These are phyloP conservation scores for Neostapfia colusana DNA, from an alignment of 176 grass and related monocot species.

Conservation along the genomic window DNA sequence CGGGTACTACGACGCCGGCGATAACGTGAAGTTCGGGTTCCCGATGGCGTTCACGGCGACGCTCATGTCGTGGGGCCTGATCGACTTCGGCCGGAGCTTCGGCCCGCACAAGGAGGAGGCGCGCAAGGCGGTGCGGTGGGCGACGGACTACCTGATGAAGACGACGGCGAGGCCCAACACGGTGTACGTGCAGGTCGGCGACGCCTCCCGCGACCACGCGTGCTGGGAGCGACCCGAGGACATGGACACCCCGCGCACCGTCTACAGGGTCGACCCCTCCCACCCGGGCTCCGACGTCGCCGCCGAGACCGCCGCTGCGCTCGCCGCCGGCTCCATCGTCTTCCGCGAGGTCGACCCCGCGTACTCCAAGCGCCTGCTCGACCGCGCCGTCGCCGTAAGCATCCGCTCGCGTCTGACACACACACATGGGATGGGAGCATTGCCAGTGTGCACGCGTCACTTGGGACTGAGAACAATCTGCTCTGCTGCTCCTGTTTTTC, in stretches of 20 bases:
- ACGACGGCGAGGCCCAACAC: conserved; percentile 57
- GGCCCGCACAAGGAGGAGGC: conserved; percentile 58
- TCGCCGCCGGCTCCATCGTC: conserved; percentile 86
- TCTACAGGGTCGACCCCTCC: conserved; percentile 72
- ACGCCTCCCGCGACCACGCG: conserved; percentile 69
- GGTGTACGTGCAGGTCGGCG: conserved; percentile 86
- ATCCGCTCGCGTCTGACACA: too few species aligned
- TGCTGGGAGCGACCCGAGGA: conserved; percentile 98
- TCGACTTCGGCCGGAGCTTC: conserved; percentile 76
- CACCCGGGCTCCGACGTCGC: conserved; percentile 91
- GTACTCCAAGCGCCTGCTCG: conserved; percentile 74
- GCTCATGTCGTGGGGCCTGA: conserved; percentile 84
- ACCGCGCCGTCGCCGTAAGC: conserved; percentile 70
- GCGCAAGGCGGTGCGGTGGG: conserved; percentile 55
- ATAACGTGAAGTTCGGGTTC: conserved; percentile 98
- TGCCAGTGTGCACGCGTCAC: too few species aligned
- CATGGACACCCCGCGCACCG: conserved; percentile 92
- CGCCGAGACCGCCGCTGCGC: conserved; percentile 79
- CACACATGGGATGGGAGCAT: too few species aligned
- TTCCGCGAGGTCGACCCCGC: conserved; percentile 73
- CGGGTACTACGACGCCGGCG: conserved; percentile 91
- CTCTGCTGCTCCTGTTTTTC: neutral
- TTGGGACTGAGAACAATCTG: neutral
- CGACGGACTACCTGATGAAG: conserved; percentile 89
- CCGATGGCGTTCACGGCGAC: conserved; percentile 94